Base-by-base conservation (phyloP, 352 stramenopile species). In the Aphanomyces stellatus region DNA sequence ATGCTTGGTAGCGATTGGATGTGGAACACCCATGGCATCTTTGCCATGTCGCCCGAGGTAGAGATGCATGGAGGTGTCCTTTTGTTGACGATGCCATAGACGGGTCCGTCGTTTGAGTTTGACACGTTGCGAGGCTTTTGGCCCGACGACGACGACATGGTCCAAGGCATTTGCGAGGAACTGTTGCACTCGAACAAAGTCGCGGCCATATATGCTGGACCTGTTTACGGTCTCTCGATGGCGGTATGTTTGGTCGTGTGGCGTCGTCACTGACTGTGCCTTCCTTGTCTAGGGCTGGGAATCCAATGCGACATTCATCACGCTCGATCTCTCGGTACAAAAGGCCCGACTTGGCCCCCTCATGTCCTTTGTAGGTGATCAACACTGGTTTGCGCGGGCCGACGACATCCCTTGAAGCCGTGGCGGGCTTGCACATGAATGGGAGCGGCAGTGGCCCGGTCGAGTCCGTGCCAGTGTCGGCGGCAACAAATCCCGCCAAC, bases 11-110 rank as follows among this genome's bases (percentile, higher is more conserved):
- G 86, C 66, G 86, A 94, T 70, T 94, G 86, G 86, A 89, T 94
- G 77, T 92, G 84, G 84, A 69, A 80, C 1, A 74, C 60, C 24
- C 86, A 94, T 62, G 80, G 84, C 0, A 91, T 94, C 51, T 91
- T 88, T 25, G 75, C 86, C 53, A 92, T 94, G 78, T 94, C 86
- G 2, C 86, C 86, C 7, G 86, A 94, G 63, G 84, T 92, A 42
- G 8, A 28, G 3, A 30, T 10, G 8, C 17, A 28, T 8, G n/a
- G 8, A 25, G 8, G 8, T 55, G n/a, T 25, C n/a, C 7, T 30
- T 55, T 55, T 8, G 8, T 11, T 37, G 31, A 35, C 31, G 15
- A 30, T 60, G n/a, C 31, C 4, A 30, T 53, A 55, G 28, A 51
- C 46, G 7, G 86, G 86, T 3, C 86, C 86, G 4, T 55, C 65